phyloP scores from a whole-genome alignment of 2,329 filamentous ascomycete species.

The Lasiodiplodia theobromae region DNA sequence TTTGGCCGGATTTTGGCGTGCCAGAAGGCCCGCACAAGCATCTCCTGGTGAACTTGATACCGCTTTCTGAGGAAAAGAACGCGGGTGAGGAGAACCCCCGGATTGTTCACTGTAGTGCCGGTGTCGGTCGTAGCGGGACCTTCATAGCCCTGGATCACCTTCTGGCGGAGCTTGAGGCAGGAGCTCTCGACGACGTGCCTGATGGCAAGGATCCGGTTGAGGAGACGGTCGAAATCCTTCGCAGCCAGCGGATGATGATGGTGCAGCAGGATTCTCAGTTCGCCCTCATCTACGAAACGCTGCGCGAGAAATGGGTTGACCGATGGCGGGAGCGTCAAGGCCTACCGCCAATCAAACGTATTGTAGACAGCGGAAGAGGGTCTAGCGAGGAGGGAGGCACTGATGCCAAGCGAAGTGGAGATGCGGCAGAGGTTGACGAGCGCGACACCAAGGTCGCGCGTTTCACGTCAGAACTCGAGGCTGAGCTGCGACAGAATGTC shows the following conservation, averaged over 20 bases:
- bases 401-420: slow-evolving; percentile 6
- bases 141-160: slow-evolving; percentile 97
- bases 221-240: slow-evolving; percentile 78
- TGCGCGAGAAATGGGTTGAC: slow-evolving; percentile 76
- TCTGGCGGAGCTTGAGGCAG: slow-evolving; percentile 79
- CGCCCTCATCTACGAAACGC: slow-evolving; percentile 85
- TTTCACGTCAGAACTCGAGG: slow-evolving; percentile 23
- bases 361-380: background rate
- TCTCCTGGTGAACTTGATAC: slow-evolving; percentile 73
- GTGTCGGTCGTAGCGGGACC: slow-evolving; percentile 91
- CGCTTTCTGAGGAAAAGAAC: slow-evolving; percentile 66
- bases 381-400: slow-evolving; percentile 6
- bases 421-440: slow-evolving; percentile 1
- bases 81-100: slow-evolving; percentile 59
- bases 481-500: slow-evolving; percentile 13
- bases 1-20: slow-evolving; percentile 90
- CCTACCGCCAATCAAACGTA: slow-evolving; percentile 9
- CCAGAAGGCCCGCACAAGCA: slow-evolving; percentile 72
- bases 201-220: slow-evolving; percentile 73
- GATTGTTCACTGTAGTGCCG: slow-evolving; percentile 77
- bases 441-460: slow-evolving; percentile 27
- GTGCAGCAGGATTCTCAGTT: slow-evolving; percentile 89
- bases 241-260: slow-evolving; percentile 93
- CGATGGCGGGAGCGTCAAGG: slow-evolving; percentile 40
- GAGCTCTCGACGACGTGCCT: slow-evolving; percentile 62